Percentiles rank a stretch among this genome's conserved stretches.
Evolutionary conservation across 768 basidiomycete genomes (phyloP).

Genomic region (Boletus tylopilopsis): DNA sequence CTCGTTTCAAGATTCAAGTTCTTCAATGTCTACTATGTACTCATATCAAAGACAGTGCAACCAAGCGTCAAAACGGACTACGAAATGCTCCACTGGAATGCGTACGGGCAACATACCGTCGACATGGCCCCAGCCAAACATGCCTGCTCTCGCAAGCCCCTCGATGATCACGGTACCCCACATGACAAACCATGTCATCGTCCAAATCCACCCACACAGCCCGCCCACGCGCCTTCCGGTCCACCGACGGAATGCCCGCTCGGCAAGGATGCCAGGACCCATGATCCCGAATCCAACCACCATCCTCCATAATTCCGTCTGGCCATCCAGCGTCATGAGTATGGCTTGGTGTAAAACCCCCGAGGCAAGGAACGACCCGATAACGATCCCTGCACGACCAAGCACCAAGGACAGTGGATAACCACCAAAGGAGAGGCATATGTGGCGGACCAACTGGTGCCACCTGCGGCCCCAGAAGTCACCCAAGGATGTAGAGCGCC

Average conservation of each 20-base stretch:
- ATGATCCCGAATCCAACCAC: slow-evolving; percentile 1
- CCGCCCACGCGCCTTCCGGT: neutral
- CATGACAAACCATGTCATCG: neutral
- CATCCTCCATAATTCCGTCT: neutral
- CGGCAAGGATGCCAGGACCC: neutral
- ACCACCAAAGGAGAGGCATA: neutral
- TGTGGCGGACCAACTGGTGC: slow-evolving; percentile 1
- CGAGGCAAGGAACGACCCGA: neutral
- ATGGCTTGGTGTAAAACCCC: neutral
- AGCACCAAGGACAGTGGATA: neutral
- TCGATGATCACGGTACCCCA: neutral
- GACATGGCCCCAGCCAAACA: neutral
- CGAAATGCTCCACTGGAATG: neutral
- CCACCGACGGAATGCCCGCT: neutral
- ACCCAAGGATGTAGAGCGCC: neutral
- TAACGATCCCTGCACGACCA: neutral
- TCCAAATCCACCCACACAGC: neutral
- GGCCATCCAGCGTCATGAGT: neutral
- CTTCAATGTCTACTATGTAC: too few relatives aligned
- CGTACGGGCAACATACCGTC: neutral
- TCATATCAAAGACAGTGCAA: neutral
- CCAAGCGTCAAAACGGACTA: neutral
- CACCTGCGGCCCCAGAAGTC: slow-evolving; percentile 1
- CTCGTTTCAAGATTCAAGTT: too few relatives aligned
- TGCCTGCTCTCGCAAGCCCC: neutral